These are phyloP conservation scores for Penicillium sp. DNA, from an alignment of 2,329 filamentous ascomycete species.

Conservation along the genomic window DNA sequence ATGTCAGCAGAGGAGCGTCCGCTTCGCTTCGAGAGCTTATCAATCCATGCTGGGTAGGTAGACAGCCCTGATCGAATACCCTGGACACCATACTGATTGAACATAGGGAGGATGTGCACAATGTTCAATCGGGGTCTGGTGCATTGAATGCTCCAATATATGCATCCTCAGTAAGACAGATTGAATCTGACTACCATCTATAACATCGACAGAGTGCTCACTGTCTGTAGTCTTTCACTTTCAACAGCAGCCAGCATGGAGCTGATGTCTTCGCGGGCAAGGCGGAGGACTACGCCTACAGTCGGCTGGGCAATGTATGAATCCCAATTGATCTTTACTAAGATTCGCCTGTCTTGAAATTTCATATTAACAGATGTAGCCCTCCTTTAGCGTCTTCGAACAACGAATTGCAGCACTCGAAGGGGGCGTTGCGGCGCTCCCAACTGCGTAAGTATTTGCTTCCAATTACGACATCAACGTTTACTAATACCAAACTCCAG, in stretches of 20 bases:
- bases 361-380: slow-evolving; percentile 13
- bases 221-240: slow-evolving; percentile 32
- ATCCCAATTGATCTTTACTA: not conserved
- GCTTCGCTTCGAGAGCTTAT: slow-evolving; percentile 12
- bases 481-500: not conserved
- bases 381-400: slow-evolving; percentile 38
- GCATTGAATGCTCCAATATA: slow-evolving; percentile 12
- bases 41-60: slow-evolving; percentile 11
- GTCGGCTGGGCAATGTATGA: slow-evolving; percentile 43
- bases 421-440: slow-evolving; percentile 61
- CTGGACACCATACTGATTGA: not conserved
- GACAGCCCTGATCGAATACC: too few relatives aligned
- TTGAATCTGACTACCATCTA: too few relatives aligned
- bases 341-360: not conserved
- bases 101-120: slow-evolving; percentile 6
- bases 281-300: slow-evolving; percentile 45
- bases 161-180: slow-evolving; percentile 7
- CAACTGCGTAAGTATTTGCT: slow-evolving; percentile 53
- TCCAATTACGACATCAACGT: too few relatives aligned
- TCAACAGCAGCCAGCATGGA: slow-evolving; percentile 84
- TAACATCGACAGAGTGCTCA: not conserved
- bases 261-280: slow-evolving; percentile 83
- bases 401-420: slow-evolving; percentile 47
- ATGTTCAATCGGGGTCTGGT: slow-evolving; percentile 10
- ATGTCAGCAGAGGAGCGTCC: slow-evolving; percentile 2